Evolutionary conservation across 2,329 filamentous ascomycete species (phyloP).

Genomic region (Pseudophaeomoniella oleicola): DNA sequence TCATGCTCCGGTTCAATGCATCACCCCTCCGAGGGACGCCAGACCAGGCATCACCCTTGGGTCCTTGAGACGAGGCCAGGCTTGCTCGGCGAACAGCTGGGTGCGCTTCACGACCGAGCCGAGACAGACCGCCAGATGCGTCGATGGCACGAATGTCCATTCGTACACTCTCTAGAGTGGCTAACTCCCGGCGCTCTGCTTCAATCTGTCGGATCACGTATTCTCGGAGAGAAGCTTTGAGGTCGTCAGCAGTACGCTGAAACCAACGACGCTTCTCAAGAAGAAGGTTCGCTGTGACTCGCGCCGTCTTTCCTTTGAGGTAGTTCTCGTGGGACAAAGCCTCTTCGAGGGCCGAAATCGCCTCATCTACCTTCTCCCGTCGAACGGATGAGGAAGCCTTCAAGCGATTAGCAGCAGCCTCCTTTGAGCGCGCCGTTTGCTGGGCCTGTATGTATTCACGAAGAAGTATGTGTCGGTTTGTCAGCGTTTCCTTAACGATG

Average conservation of each 20-base stretch:
- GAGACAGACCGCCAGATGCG: conserved; percentile 72
- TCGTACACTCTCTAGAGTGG: conserved; percentile 82
- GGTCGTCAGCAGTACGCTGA: conserved; percentile 66
- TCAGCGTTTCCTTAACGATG: conserved; percentile 95
- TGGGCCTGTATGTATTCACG: conserved; percentile 88
- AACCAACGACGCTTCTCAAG: conserved; percentile 88
- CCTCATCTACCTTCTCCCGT: conserved; percentile 92
- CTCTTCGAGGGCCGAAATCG: conserved; percentile 80
- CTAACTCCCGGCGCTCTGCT: conserved; percentile 78
- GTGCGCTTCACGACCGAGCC: conserved; percentile 77
- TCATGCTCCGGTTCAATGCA: conserved; percentile 62
- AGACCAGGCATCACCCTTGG: conserved; percentile 97
- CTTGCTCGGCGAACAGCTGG: conserved; percentile 59
- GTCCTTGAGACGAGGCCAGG: conserved; percentile 78
- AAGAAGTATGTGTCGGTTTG: conserved; percentile 90
- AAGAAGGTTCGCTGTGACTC: conserved; percentile 78
- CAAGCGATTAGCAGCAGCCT: conserved; percentile 74
- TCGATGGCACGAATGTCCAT: conserved; percentile 91
- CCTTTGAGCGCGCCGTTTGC: conserved; percentile 65
- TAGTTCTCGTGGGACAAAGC: conserved; percentile 69
- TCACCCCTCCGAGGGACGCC: conserved; percentile 76
- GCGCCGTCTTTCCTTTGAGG: conserved; percentile 69
- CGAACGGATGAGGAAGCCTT: conserved; percentile 77
- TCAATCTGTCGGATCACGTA: conserved; percentile 93
- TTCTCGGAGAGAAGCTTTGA: conserved; percentile 72